phyloP scores from a whole-genome alignment of 2,329 filamentous ascomycete genomes.

The Aureobasidium vineae region DNA sequence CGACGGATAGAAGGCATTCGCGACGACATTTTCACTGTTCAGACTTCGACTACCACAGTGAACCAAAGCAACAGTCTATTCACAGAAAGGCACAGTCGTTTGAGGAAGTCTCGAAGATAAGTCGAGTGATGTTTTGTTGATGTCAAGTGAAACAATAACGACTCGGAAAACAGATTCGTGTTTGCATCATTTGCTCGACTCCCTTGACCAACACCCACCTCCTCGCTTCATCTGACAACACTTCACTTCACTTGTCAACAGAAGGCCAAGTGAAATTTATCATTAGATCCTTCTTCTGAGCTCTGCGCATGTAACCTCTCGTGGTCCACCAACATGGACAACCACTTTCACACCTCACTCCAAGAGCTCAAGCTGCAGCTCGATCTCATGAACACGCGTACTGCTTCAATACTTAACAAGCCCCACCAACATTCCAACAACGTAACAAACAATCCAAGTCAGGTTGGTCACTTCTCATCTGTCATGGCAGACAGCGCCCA shows the following conservation, averaged over 20 bases:
- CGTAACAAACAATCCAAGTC: neutral
- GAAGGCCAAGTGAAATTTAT: neutral
- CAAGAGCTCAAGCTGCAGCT: conserved; percentile 18
- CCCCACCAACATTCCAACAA: neutral
- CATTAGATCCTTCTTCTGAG: neutral
- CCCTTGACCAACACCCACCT: neutral
- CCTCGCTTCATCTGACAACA: neutral
- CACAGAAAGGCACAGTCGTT: neutral
- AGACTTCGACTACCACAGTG: neutral
- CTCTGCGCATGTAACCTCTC: neutral
- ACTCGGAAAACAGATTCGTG: neutral
- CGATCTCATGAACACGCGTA: conserved; percentile 20
- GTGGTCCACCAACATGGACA: neutral
- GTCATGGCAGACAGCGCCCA: neutral
- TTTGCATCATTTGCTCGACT: conserved; percentile 19
- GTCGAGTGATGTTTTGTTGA: conserved; percentile 13
- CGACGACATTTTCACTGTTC: neutral
- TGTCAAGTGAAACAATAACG: neutral
- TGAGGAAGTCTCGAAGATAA: neutral
- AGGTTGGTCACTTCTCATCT: neutral
- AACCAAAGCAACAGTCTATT: neutral
- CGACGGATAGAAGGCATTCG: conserved; percentile 16
- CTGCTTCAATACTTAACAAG: neutral
- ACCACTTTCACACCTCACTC: conserved; percentile 4
- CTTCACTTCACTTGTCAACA: neutral